A percentile compares a stretch with the other conserved stretches of the same genome.
Evolutionary conservation across 805 yeast species (phyloP).

Genomic region (Candida nitratophila): DNA sequence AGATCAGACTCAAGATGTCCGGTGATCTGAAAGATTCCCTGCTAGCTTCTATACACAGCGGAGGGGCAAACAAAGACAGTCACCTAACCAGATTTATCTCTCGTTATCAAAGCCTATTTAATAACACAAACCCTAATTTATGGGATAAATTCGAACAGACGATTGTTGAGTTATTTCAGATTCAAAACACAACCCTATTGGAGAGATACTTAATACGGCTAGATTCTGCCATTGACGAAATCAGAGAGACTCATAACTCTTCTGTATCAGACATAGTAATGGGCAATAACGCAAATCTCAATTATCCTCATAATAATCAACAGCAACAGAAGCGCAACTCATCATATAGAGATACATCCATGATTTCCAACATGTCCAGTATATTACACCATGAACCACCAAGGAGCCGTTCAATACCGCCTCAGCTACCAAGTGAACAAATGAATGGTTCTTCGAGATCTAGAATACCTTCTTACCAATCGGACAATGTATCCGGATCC

Average conservation of each 20-base stretch:
- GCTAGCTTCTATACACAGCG: background rate
- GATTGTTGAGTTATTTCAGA: conserved; percentile 11
- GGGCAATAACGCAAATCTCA: background rate
- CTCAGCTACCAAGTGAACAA: background rate
- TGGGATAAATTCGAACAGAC: conserved; percentile 16
- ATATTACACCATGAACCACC: background rate
- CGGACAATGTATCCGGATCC: background rate
- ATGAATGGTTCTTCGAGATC: background rate
- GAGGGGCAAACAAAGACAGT: background rate
- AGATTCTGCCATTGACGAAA: conserved; percentile 8
- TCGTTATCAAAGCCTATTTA: background rate
- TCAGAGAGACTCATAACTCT: background rate
- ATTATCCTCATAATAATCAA: background rate
- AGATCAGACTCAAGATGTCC: conserved; percentile 6
- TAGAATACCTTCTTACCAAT: conserved; percentile 7
- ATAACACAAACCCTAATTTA: background rate
- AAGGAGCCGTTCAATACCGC: background rate
- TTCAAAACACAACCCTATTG: conserved; percentile 11
- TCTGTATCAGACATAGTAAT: background rate
- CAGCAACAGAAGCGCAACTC: background rate
- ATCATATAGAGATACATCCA: background rate
- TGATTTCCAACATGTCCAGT: background rate
- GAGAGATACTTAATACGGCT: conserved; percentile 15
- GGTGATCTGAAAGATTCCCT: conserved; percentile 5
- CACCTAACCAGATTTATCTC: background rate